These are phyloP conservation scores for Solanum pennellii DNA, from an alignment of 257 asterid species.

Conservation along the genomic window DNA sequence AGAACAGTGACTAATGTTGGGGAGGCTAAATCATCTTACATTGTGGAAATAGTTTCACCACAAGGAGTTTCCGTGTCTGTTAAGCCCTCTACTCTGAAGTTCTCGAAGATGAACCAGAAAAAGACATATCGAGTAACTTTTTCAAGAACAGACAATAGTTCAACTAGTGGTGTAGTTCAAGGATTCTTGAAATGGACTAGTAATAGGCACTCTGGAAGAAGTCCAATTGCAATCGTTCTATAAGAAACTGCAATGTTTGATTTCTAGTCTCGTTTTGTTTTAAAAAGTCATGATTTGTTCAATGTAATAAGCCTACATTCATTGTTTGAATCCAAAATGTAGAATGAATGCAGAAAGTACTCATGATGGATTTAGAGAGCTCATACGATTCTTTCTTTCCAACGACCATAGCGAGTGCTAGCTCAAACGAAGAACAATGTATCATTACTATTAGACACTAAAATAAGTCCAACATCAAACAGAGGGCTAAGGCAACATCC, in stretches of 20 bases:
- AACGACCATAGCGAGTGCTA: not conserved
- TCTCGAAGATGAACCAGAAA: slow-evolving; percentile 13
- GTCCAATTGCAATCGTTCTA: slow-evolving; percentile 15
- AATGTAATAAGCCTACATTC: not conserved
- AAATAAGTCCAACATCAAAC: not conserved
- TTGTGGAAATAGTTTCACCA: slow-evolving; percentile 12
- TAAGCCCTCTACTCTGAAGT: slow-evolving; percentile 15
- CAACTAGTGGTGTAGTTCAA: slow-evolving; percentile 4
- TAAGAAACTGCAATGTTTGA: not conserved
- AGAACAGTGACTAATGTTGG: slow-evolving; percentile 36
- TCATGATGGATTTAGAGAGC: not conserved
- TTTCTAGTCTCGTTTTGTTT: not conserved
- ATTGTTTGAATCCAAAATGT: not conserved
- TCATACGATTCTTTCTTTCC: not conserved
- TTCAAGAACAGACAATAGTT: not conserved
- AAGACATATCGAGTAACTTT: slow-evolving; percentile 21
- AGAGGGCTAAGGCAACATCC: not conserved
- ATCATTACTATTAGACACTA: not conserved
- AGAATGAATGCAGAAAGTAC: not conserved
- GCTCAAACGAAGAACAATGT: not conserved
- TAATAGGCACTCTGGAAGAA: slow-evolving; percentile 15
- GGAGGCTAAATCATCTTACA: slow-evolving; percentile 16
- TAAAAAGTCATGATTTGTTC: not conserved
- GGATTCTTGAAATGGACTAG: slow-evolving; percentile 36
- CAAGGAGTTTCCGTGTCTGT: slow-evolving; percentile 11